Conservation (phyloP, 2,329 filamentous ascomycete species). For the Venturia pyrina region DNA sequence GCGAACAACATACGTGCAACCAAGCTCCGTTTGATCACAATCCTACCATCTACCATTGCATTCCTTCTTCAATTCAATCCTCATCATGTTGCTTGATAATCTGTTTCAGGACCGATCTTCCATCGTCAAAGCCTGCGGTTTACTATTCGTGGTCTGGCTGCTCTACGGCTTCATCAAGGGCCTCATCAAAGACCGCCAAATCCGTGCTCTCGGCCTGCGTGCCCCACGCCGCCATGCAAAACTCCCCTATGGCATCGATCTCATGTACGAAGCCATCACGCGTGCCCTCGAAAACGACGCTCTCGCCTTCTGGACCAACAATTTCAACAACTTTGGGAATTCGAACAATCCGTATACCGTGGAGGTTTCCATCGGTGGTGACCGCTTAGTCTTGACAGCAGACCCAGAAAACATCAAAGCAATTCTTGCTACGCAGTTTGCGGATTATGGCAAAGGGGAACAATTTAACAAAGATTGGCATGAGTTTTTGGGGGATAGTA, state of each 20-base stretch:
- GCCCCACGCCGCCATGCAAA: slow-evolving; percentile 32
- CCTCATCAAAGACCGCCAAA: slow-evolving; percentile 17
- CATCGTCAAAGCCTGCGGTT: not conserved
- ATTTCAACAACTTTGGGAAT: slow-evolving; percentile 37
- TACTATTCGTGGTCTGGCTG: not conserved
- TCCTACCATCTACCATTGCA: not conserved
- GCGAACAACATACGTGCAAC: too few species aligned
- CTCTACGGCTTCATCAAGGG: not conserved
- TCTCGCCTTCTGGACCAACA: slow-evolving; percentile 42
- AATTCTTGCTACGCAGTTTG: slow-evolving; percentile 77
- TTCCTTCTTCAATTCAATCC: not conserved
- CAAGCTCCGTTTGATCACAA: too few species aligned
- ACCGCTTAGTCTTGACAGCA: slow-evolving; percentile 61
- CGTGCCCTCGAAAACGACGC: slow-evolving; percentile 43
- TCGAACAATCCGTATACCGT: slow-evolving; percentile 42
- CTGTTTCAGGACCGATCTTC: not conserved
- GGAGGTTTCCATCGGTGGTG: slow-evolving; percentile 38
- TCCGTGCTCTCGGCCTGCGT: slow-evolving; percentile 32
- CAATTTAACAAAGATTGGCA: slow-evolving; percentile 66
- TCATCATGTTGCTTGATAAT: not conserved
- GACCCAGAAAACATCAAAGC: slow-evolving; percentile 90
- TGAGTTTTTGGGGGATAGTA: slow-evolving; percentile 62
- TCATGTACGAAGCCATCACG: slow-evolving; percentile 48
- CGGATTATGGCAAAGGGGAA: slow-evolving; percentile 72
- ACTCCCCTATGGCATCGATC: slow-evolving; percentile 48